Base-by-base conservation (phyloP, 257 asterid species). In the Lavandula angustifolia region DNA sequence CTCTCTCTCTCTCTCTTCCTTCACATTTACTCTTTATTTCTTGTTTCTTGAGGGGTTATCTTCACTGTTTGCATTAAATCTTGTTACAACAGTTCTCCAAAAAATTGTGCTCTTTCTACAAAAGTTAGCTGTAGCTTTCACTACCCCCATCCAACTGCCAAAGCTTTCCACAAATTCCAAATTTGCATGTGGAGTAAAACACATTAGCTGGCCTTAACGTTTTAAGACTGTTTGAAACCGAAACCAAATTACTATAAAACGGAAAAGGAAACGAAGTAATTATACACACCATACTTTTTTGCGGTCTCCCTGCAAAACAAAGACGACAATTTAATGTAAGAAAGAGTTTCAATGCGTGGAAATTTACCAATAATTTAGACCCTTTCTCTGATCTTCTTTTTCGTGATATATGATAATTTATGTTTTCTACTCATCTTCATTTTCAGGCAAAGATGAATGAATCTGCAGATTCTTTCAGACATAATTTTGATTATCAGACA, bases 401-500 rank as follows among this genome's bases (percentile, higher is more conserved):
- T 32, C 8, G 7, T 62, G 33, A 37, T 46, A 1, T 17, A 10
- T 33, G 33, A 22, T n/a, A n/a, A n/a, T 54, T 40, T 56, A 33
- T 50, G 27, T 37, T 9, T 44, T 4, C 48, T 3, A 12, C 17
- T 3, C 17, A 44, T 53, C 3, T 54, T 44, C 11, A 29, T 44
- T 55, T 65, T 11, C 65, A 74, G 84, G 64, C 51, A 71, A 79
- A 37, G 50, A 81, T 85, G 85, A 78, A 82, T 40, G 53, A 54
- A 32, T 76, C 82, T 72, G 76, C 80, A 54, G 65, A 75, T 62
- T 59, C 49, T 59, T 35, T 63, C 64, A 69, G 68, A 56, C 14
- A 64, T 47, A 87, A 87, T 13, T 84, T 82, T 76, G 95, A 91
- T 83, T 85, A 77, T 59, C 85, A 74, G 37, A 62, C 86, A 58